Base-by-base conservation (phyloP, 2,329 filamentous ascomycete genomes). In the Calonectria henricotiae region DNA sequence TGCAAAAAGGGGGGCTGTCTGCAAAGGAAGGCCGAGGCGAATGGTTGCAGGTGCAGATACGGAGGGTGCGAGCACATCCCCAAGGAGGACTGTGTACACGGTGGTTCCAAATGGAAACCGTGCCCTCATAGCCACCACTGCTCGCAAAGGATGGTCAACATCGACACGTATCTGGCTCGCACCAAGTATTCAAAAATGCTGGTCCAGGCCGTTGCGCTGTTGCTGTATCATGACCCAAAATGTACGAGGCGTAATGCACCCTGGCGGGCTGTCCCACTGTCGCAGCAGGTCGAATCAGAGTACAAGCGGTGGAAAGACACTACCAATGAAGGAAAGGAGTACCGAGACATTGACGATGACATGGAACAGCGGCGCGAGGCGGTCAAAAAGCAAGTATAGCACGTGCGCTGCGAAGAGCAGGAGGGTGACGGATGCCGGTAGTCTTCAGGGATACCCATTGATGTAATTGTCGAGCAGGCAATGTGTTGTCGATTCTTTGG, bases 301-400 rank as follows among this genome's bases (percentile, higher is more conserved):
- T 84, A 79, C 49, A 58, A 67, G 47, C 30, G 69, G 9, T 84
- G 83, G 82, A 77, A 76, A 65, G 63, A 65, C 2, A 51, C 68
- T 4, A 82, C 78, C 0, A 73, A 77, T 0, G 81, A 81, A 15
- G 82, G 81, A 1, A 65, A 23, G 43, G 63, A 74, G 7, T 80
- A 81, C 68, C 68, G 76, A n/a, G 82, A 84, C 67, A 69, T 81
- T 15, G 80, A 78, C 13, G 78, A 78, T 65, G 76, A 76, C 25
- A 65, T 78, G 72, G 62, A 44, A 41, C 62, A 35, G 35, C 66
- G 73, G 39, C 51, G 51, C 41, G 35, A 62, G 13, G 60, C 62
- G 20, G 64, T 30, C 20, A 41, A 58, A 58, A 58, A 58, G 51
- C 51, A 58, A 58, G 51, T 32, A 39, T n/a, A 39, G 51, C n/a